A percentile compares a stretch with the other conserved stretches of the same genome.
phyloP scores from a whole-genome alignment of 2,329 filamentous ascomycete species.

The Dendryphion nanum region DNA sequence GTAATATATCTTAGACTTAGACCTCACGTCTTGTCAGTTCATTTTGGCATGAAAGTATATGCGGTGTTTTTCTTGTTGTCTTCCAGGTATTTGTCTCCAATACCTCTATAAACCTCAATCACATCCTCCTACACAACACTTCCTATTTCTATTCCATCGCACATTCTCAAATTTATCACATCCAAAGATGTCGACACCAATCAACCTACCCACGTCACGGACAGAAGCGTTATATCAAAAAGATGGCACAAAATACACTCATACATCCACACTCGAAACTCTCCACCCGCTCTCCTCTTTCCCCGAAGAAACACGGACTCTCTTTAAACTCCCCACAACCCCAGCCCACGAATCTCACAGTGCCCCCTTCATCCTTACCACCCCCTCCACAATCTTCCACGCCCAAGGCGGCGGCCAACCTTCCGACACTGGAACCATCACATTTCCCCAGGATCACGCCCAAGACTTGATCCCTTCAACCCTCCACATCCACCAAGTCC shows the following conservation, averaged over 20 bases:
- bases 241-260: slow-evolving; percentile 41
- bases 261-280: slow-evolving; percentile 47
- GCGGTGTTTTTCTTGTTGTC: no score
- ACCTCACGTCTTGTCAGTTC: no score
- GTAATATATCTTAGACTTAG: no score
- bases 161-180: no score
- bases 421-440: slow-evolving; percentile 63
- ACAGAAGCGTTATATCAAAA: slow-evolving; percentile 41
- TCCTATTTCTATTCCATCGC: no score
- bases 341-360: slow-evolving; percentile 30
- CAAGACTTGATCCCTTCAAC: slow-evolving; percentile 7
- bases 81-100: no score
- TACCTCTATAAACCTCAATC: no score
- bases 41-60: no score
- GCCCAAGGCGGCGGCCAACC: slow-evolving; percentile 74
- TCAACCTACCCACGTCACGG: no score
- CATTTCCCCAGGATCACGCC: slow-evolving; percentile 39
- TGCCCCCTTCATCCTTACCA: slow-evolving; percentile 58
- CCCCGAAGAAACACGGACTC: slow-evolving; percentile 50
- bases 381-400: slow-evolving; percentile 69
- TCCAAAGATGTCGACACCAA: no score
- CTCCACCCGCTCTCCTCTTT: slow-evolving; percentile 52
- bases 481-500: slow-evolving; percentile 59
- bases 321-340: slow-evolving; percentile 59
- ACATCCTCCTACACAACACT: no score